phyloP scores from a whole-genome alignment of 106 monocot genomes.

The Dendrobium chrysotoxum region DNA sequence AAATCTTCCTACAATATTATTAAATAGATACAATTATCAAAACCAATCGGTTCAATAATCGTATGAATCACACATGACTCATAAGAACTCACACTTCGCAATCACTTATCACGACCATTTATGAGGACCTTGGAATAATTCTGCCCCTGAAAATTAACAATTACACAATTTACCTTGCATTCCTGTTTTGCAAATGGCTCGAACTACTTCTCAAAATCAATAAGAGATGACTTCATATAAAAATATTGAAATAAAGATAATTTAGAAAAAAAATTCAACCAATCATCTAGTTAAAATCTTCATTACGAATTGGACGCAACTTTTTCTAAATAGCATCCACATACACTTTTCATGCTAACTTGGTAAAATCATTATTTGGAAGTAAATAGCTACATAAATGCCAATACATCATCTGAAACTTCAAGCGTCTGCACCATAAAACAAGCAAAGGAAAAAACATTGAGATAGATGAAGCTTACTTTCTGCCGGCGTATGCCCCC shows the following conservation, averaged over 20 bases:
- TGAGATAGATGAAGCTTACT: constrained; percentile 31
- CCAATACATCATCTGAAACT: background rate
- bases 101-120: background rate
- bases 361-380: constrained; percentile 2
- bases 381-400: background rate
- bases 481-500: constrained; percentile 83
- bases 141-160: background rate
- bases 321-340: background rate
- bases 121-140: background rate
- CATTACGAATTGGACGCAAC: background rate
- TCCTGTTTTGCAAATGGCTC: background rate
- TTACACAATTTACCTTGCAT: background rate
- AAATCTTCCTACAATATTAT: background rate
- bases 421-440: background rate
- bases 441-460: background rate
- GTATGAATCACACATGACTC: background rate
- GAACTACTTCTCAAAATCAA: background rate
- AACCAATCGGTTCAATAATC: background rate
- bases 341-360: background rate
- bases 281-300: background rate
- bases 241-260: background rate
- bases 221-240: background rate
- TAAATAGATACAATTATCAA: background rate
- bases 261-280: background rate
- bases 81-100: background rate